Evolutionary conservation across 495 filamentous ascomycete genomes (phyloP).

Genomic region (Glutinoglossum americanum): DNA sequence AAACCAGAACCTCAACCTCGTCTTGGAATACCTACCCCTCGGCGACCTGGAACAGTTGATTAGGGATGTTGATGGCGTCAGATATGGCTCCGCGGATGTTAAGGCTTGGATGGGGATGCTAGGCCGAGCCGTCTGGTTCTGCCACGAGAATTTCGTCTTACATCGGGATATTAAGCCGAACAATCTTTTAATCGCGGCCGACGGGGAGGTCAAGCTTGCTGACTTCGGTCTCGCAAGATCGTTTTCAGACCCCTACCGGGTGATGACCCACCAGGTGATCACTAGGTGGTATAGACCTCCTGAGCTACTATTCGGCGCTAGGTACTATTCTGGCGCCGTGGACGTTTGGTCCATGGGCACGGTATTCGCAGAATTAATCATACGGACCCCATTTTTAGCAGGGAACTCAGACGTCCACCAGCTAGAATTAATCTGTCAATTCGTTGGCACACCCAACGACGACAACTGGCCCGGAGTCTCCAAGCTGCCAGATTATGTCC

Average conservation of each 20-base stretch:
- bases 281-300: conserved; percentile 93
- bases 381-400: conserved; percentile 58
- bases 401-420: conserved; percentile 66
- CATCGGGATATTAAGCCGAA: conserved; percentile 99
- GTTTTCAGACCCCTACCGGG: conserved; percentile 69
- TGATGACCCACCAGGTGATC: conserved; percentile 89
- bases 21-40: conserved; percentile 75
- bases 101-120: conserved; percentile 99
- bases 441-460: conserved; percentile 79
- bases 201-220: conserved; percentile 84
- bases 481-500: conserved; percentile 51
- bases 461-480: conserved; percentile 90
- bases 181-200: conserved; percentile 73
- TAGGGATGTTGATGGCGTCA: conserved; percentile 49
- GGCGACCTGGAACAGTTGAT: conserved; percentile 91
- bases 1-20: conserved; percentile 80
- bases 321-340: conserved; percentile 73
- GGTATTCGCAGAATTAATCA: conserved; percentile 79
- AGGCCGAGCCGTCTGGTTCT: conserved; percentile 81
- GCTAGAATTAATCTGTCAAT: conserved; percentile 56
- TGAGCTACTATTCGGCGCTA: conserved; percentile 75
- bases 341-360: conserved; percentile 91
- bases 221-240: conserved; percentile 89
- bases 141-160: conserved; percentile 81
- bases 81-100: conserved; percentile 62